Conservation (phyloP, 2,329 filamentous ascomycete genomes). For the Fusarium illudens region DNA sequence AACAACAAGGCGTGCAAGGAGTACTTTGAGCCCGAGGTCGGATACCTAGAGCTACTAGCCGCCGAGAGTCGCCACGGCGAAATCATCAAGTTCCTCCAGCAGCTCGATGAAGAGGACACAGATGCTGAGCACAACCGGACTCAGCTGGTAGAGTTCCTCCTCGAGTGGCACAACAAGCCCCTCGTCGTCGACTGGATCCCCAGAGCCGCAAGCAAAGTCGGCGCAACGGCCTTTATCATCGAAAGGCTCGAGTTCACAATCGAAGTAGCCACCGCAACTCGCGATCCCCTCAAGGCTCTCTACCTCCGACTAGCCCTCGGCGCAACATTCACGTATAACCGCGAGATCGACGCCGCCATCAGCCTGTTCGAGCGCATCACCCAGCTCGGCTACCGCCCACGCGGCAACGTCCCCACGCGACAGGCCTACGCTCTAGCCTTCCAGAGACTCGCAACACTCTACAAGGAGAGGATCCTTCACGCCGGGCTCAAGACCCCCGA, state of each 20-base stretch:
- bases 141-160: constrained; percentile 48
- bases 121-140: constrained; percentile 37
- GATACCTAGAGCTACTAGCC: constrained; percentile 49
- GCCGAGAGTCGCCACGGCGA: constrained; percentile 49
- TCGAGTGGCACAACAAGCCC: constrained; percentile 47
- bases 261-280: constrained; percentile 44
- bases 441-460: constrained; percentile 50
- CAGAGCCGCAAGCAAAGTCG: constrained; percentile 49
- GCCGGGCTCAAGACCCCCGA: constrained; percentile 40
- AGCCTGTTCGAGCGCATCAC: constrained; percentile 49
- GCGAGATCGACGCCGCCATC: constrained; percentile 48
- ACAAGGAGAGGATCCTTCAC: constrained; percentile 47
- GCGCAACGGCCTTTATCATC: constrained; percentile 43
- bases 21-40: constrained; percentile 50
- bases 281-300: constrained; percentile 49
- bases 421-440: constrained; percentile 52
- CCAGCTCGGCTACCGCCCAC: constrained; percentile 49
- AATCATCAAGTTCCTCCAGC: constrained; percentile 48
- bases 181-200: constrained; percentile 53
- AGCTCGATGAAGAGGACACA: constrained; percentile 43
- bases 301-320: constrained; percentile 51
- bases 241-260: constrained; percentile 46
- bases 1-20: constrained; percentile 44
- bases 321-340: constrained; percentile 47
- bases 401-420: constrained; percentile 51